Base-by-base conservation (phyloP, 1,284 basidiomycete genomes). In the Tylopilus sp. region DNA sequence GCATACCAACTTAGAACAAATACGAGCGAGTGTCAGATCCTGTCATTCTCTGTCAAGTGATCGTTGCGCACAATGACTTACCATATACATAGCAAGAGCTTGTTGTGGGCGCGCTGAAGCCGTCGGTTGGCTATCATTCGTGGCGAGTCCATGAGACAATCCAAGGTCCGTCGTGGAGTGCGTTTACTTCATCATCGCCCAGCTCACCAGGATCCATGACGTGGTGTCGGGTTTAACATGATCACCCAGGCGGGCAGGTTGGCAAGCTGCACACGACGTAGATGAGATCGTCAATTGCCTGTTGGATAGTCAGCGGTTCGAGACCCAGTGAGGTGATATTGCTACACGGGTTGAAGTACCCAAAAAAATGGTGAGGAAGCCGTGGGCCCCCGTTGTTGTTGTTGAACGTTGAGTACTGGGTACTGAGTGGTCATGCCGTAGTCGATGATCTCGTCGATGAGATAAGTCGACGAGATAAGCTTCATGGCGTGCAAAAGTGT, bases 211-310 rank as follows among this genome's bases (percentile, higher is more conserved):
- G 41, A 87, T 70, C 86, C 85, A 87, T 6, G 82, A 80, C 0
- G 79, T 78, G 47, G 78, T 74, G 44, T 73, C 73, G 2, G 84
- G 81, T 21, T 73, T 74, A 9, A 86, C 70, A 8, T 68, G 60
- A 53, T 78, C 74, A 7, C 85, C 85, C 41, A 0, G 83, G 82
- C 77, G 1, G 85, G 80, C 34, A 88, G 72, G 29, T 77, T 66
- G 3, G 79, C 85, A 57, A 77, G 85, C 56, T 81, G 71, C 12
- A 82, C 76, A 59, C 88, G 88, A n/a, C n/a, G 66, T 83, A 85
- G 35, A 73, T 81, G 44, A 88, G 21, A 24, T 24, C 21, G 21
- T 24, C 21, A 24, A 24, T 24, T 24, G 21, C 21, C 21, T 24
- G 21, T 24, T 24, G 21, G 6, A 24, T 24, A 3, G 21, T 24